Percentiles rank a stretch among this genome's conserved stretches.
phyloP scores from a whole-genome alignment of 2,329 filamentous ascomycete species.

The Fusarium setosum region DNA sequence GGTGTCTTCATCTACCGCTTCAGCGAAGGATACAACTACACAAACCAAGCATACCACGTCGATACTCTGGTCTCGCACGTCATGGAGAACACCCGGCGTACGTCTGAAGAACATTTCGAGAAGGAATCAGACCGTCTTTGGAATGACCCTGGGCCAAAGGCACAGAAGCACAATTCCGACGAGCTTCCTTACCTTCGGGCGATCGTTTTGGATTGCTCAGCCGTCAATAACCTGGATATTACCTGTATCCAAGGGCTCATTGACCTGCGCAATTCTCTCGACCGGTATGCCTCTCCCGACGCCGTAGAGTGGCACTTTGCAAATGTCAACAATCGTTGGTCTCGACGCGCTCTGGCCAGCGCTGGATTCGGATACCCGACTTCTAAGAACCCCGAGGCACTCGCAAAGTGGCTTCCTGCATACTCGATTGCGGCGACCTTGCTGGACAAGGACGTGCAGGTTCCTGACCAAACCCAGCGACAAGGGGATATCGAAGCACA shows the following conservation, averaged over 20 bases:
- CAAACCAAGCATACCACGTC: slow-evolving; percentile 61
- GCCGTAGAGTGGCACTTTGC: slow-evolving; percentile 66
- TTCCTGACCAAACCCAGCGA: not conserved
- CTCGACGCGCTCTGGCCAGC: slow-evolving; percentile 64
- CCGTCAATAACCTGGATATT: slow-evolving; percentile 67
- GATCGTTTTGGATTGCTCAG: slow-evolving; percentile 67
- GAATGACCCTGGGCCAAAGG: slow-evolving; percentile 62
- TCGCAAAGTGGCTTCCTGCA: slow-evolving; percentile 47
- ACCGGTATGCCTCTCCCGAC: slow-evolving; percentile 62
- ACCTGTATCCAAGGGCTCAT: slow-evolving; percentile 68
- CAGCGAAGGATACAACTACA: slow-evolving; percentile 63
- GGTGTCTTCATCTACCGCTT: slow-evolving; percentile 66
- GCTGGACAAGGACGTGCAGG: slow-evolving; percentile 23
- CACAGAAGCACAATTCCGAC: slow-evolving; percentile 39
- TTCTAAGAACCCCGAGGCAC: slow-evolving; percentile 38
- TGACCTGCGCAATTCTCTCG: slow-evolving; percentile 65
- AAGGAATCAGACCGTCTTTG: slow-evolving; percentile 61
- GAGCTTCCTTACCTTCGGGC: slow-evolving; percentile 61
- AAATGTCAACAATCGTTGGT: slow-evolving; percentile 66
- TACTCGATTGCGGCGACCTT: slow-evolving; percentile 47
- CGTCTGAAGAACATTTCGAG: slow-evolving; percentile 51
- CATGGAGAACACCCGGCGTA: slow-evolving; percentile 53
- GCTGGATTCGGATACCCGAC: slow-evolving; percentile 66
- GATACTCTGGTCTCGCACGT: slow-evolving; percentile 55
- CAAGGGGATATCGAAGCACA: slow-evolving; percentile 13